These are phyloP conservation scores for Cercophora newfieldiana DNA, from an alignment of 495 filamentous ascomycete species.

Conservation along the genomic window DNA sequence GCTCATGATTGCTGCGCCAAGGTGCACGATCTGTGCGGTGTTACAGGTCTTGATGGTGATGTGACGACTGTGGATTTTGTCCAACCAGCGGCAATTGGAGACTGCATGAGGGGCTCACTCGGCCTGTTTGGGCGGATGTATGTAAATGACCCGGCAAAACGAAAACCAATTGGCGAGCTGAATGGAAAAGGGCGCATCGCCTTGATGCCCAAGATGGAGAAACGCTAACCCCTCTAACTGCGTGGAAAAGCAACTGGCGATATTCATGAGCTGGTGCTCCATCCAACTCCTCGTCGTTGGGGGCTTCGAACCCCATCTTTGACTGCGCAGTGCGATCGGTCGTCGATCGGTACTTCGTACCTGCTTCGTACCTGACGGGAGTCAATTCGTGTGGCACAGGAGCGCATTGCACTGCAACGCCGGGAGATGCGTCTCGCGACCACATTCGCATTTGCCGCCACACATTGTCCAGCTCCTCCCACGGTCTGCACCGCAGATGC, in stretches of 20 bases:
- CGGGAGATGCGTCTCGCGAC: constrained; percentile 7
- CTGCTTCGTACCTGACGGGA: neutral
- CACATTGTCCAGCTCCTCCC: neutral
- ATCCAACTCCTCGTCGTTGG: neutral
- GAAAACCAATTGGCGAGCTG: constrained; percentile 9
- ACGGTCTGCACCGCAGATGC: constrained; percentile 19
- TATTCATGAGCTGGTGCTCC: neutral
- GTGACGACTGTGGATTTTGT: constrained; percentile 14
- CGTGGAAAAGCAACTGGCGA: neutral
- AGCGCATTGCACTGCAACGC: neutral
- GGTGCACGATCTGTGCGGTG: constrained; percentile 14
- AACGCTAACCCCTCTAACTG: neutral
- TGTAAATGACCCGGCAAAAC: neutral
- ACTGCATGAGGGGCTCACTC: neutral
- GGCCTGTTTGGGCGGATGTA: constrained; percentile 3
- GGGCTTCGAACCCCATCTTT: neutral
- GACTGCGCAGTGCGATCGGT: neutral
- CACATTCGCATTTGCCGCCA: constrained; percentile 13
- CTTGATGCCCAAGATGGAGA: neutral
- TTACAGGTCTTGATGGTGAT: constrained; percentile 19
- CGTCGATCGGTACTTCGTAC: neutral
- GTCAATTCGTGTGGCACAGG: neutral
- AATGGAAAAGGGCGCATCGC: neutral
- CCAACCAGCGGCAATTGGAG: constrained; percentile 16
- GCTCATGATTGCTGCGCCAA: constrained; percentile 9